Evolutionary conservation across 441 rosid genomes (phyloP).

Genomic region (Breynia disticha): DNA sequence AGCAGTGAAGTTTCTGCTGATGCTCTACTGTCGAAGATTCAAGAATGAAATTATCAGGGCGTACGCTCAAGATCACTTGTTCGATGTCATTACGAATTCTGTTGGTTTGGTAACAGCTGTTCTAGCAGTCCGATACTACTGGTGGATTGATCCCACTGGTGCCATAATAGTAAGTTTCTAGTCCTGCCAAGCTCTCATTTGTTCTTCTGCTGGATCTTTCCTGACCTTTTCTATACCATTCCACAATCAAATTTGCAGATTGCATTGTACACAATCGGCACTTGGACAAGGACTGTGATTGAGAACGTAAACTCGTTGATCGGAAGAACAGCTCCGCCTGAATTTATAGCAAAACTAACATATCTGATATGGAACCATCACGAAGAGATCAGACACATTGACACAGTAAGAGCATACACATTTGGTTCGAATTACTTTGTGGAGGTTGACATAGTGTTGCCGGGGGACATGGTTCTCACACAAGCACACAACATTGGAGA

Average conservation of each 20-base stretch:
- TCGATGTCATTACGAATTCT: slow-evolving; percentile 64
- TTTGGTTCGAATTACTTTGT: slow-evolving; percentile 58
- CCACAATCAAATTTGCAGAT: slow-evolving; percentile 26
- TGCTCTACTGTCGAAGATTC: slow-evolving; percentile 54
- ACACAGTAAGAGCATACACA: slow-evolving; percentile 59
- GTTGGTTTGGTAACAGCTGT: slow-evolving; percentile 52
- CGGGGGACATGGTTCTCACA: slow-evolving; percentile 43
- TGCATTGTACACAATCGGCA: slow-evolving; percentile 53
- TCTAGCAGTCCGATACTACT: slow-evolving; percentile 43
- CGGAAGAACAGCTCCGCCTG: slow-evolving; percentile 61
- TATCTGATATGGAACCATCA: slow-evolving; percentile 67
- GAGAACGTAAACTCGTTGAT: slow-evolving; percentile 62
- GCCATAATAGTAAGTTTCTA: slow-evolving; percentile 50
- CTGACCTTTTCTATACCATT: too few relatives aligned
- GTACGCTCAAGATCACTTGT: slow-evolving; percentile 64
- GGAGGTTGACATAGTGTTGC: slow-evolving; percentile 56
- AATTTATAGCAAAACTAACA: slow-evolving; percentile 50
- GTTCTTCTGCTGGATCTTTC: too few relatives aligned
- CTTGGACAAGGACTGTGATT: slow-evolving; percentile 53
- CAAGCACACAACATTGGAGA: slow-evolving; percentile 70
- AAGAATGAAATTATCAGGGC: slow-evolving; percentile 53
- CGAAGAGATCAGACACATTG: slow-evolving; percentile 51
- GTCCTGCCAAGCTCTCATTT: neutral
- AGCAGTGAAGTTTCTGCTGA: slow-evolving; percentile 36
- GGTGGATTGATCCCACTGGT: slow-evolving; percentile 74